A percentile compares a stretch with the other conserved stretches of the same genome.
Evolutionary conservation across 345 rosid genomes (phyloP).

Genomic region (Hibiscus syriacus): DNA sequence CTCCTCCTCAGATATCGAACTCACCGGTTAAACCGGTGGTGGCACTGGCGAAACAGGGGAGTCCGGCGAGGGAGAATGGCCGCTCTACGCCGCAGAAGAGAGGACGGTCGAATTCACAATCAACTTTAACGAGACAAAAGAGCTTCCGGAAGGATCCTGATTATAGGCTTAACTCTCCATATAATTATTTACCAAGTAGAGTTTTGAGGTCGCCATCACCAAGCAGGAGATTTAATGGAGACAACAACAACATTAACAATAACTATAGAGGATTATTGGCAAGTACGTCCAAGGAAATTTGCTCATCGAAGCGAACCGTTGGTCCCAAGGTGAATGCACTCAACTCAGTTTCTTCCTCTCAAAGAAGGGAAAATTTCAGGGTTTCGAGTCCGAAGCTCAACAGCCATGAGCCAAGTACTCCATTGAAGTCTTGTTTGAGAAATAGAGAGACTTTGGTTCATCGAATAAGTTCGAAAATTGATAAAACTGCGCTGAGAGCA

Average conservation of each 20-base stretch:
- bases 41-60: too few species aligned
- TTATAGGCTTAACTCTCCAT: slow-evolving; percentile 10
- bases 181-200: too few species aligned
- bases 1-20: too few species aligned
- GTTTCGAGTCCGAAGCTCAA: slow-evolving; percentile 19
- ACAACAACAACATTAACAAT: slow-evolving; percentile 9
- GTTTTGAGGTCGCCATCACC: slow-evolving; percentile 57
- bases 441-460: too few species aligned
- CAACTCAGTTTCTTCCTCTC: slow-evolving; percentile 25
- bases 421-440: slow-evolving; percentile 19
- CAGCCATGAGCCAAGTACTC: slow-evolving; percentile 10
- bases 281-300: slow-evolving; percentile 14
- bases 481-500: too few species aligned
- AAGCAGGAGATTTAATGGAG: slow-evolving; percentile 46
- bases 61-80: slow-evolving; percentile 18
- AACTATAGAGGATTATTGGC: slow-evolving; percentile 14
- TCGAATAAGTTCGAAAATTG: too few species aligned
- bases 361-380: slow-evolving; percentile 30
- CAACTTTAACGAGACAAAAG: slow-evolving; percentile 45
- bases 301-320: slow-evolving; percentile 32
- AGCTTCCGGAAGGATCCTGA: slow-evolving; percentile 50
- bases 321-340: too few species aligned
- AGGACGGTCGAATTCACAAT: slow-evolving; percentile 65
- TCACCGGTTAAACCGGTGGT: slow-evolving; percentile 15
- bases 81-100: slow-evolving; percentile 27